Evolutionary conservation across 345 rosid genomes (phyloP).

Genomic region (Odontarrhena argentea): DNA sequence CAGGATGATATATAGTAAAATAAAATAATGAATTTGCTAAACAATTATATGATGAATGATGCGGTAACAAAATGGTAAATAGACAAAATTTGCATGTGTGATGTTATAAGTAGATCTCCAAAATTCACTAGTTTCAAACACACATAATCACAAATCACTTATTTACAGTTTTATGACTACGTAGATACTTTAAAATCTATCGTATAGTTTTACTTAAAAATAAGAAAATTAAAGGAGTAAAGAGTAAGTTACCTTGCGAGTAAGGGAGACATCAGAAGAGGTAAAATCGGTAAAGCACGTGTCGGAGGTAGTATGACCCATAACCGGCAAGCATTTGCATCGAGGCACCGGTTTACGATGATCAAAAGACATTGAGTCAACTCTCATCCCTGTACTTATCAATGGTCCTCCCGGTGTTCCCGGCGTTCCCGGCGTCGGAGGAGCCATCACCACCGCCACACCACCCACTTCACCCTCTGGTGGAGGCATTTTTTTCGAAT

Average conservation of each 20-base stretch:
- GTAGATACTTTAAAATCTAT: too few relatives aligned
- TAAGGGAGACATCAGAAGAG: constrained; percentile 68
- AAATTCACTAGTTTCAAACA: too few relatives aligned
- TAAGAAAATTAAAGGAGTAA: background rate
- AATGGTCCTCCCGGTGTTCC: constrained; percentile 95
- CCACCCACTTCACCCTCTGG: constrained; percentile 35
- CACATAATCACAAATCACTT: too few relatives aligned
- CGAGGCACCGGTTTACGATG: constrained; percentile 80
- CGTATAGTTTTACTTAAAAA: background rate
- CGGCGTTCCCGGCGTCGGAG: constrained; percentile 86
- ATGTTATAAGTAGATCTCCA: too few relatives aligned
- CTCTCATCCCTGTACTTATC: constrained; percentile 59
- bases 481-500: constrained; percentile 1
- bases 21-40: too few relatives aligned
- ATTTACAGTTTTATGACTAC: too few relatives aligned
- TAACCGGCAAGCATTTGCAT: constrained; percentile 91
- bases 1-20: too few relatives aligned
- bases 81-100: too few relatives aligned
- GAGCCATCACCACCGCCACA: constrained; percentile 50
- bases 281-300: constrained; percentile 82
- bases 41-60: too few relatives aligned
- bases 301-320: constrained; percentile 56
- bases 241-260: constrained; percentile 76
- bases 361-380: constrained; percentile 90
- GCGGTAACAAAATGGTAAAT: too few relatives aligned